These are phyloP conservation scores for Pterocarpus santalinus DNA, from an alignment of 306 rosid species.

Conservation along the genomic window DNA sequence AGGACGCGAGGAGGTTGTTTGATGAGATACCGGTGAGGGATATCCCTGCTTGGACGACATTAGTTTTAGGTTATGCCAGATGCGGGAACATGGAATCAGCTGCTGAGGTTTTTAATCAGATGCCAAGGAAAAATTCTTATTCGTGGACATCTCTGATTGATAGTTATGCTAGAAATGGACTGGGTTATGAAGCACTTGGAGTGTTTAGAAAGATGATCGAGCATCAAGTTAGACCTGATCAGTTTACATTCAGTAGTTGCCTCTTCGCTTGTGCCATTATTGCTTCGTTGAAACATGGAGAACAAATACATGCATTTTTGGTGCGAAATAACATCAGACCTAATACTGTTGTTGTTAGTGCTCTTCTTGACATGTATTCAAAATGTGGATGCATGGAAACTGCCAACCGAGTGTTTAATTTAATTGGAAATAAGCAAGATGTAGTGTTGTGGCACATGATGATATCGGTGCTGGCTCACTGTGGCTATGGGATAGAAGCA, in stretches of 20 bases:
- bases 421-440: constrained; percentile 63
- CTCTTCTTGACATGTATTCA: constrained; percentile 84
- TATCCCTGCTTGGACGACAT: constrained; percentile 64
- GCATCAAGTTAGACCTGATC: constrained; percentile 69
- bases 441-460: constrained; percentile 80
- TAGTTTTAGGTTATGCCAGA: constrained; percentile 76
- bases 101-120: constrained; percentile 63
- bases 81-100: constrained; percentile 76
- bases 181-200: constrained; percentile 77
- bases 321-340: constrained; percentile 65
- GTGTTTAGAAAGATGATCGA: constrained; percentile 68
- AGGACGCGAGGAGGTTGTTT: no score
- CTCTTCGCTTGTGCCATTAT: constrained; percentile 77
- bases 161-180: constrained; percentile 73
- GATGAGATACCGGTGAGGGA: no score
- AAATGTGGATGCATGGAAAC: constrained; percentile 76
- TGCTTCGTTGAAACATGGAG: constrained; percentile 75
- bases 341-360: constrained; percentile 73
- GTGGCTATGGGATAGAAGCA: constrained; percentile 74
- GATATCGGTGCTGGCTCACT: constrained; percentile 74
- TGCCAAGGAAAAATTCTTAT: constrained; percentile 76
- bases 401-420: constrained; percentile 58
- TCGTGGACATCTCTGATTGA: constrained; percentile 84
- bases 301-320: constrained; percentile 72
- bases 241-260: constrained; percentile 82